These are phyloP conservation scores for Puccinia horiana DNA, from an alignment of 1,284 basidiomycete species.

Conservation along the genomic window DNA sequence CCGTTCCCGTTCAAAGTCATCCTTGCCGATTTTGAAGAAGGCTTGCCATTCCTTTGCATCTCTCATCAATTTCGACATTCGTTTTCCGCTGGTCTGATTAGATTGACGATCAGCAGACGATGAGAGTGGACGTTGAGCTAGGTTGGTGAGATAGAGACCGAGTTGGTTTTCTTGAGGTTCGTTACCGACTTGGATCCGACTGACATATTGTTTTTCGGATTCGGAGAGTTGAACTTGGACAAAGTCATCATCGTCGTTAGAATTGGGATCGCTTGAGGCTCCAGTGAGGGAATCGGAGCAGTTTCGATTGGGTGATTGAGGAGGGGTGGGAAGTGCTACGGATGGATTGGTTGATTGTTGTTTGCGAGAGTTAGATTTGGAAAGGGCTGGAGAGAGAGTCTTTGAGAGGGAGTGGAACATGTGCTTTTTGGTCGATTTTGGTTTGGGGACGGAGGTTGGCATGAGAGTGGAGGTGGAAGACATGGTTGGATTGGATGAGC, in stretches of 20 bases:
- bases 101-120: neutral
- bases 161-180: conserved; percentile 18
- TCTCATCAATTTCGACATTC: neutral
- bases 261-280: neutral
- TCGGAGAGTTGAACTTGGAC: conserved; percentile 32
- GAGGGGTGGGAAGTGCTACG: neutral
- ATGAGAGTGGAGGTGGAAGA: conserved; percentile 19
- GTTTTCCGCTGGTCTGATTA: neutral
- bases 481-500: neutral
- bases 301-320: conserved; percentile 18
- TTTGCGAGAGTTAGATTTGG: neutral
- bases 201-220: conserved; percentile 35
- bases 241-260: conserved; percentile 40
- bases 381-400: conserved; percentile 34
- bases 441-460: conserved; percentile 11
- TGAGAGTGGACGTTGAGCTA: conserved; percentile 14
- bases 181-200: conserved; percentile 15
- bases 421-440: conserved; percentile 25
- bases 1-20: conserved; percentile 38
- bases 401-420: conserved; percentile 36
- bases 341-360: neutral
- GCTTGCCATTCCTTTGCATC: conserved; percentile 37
- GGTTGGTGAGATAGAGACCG: conserved; percentile 23
- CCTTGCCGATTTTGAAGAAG: conserved; percentile 41
- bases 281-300: neutral